Evolutionary conservation across 192 early-diverging fungal genomes (phyloP), one percentile per base, ranked within the genome.

Genomic region (Coemansia interrupta): DNA sequence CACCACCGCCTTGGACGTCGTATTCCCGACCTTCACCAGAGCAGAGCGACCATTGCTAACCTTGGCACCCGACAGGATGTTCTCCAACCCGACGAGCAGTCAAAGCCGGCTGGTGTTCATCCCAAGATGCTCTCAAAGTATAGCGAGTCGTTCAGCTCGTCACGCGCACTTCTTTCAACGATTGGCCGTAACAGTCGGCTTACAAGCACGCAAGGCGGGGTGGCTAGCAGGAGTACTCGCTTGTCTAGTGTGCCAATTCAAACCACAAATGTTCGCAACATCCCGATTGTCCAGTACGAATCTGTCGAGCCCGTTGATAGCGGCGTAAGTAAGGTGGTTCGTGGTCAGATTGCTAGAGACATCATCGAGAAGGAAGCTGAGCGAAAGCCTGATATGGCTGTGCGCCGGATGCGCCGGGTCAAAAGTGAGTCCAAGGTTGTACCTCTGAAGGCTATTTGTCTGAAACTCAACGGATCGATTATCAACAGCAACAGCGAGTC

Each of bases 371-470:
- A 59, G 47, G 74, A 78, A 11, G 44, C 46, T n/a, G 59, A 60
- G 1, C 45, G 48, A 18, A 67, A 40, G 40, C 60, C 65, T 1
- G 52, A 54, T 9, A 4, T 30, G 2, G 58, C 43, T 3, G 65
- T 72, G 15, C 64, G 74, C 19, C 74, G 74, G 9, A 64, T 78
- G 54, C 68, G 74, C 18, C 68, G 51, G 6, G 55, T 66, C 15
- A 72, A 68, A 51, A 72, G 74, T 56, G 74, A 78, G 45, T 44
- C 65, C 57, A 78, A 78, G 41, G 64, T 78, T 3, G 52, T 45
- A 20, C 68, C 64, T 13, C 69, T 78, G n/a, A 78, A 72, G 50
- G 58, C 74, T 5, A 72, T 78, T 32, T 65, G 74, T 4, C 59
- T 78, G 6, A 60, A 56, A 10, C 69, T 78, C 6, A 59, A 78